Base-by-base conservation (phyloP, 148 eudicot species). In the Suaeda aralocaspica region DNA sequence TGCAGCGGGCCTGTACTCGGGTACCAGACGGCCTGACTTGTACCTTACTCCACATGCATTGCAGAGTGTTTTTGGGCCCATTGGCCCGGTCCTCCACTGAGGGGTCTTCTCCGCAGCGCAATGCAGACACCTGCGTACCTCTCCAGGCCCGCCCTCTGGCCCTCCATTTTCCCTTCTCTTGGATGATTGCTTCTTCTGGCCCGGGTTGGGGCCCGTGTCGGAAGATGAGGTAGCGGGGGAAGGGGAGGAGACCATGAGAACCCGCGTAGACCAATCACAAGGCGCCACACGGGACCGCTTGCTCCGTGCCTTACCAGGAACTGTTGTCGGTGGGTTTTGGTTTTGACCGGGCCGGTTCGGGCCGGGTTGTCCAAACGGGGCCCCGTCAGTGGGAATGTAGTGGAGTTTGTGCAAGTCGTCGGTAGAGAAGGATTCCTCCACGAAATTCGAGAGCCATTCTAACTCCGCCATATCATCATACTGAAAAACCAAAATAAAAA, bases 81-180 rank as follows among this genome's bases (percentile, higher is more conserved):
- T 79, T 0, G 99, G 99, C 36, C 99, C 97, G 14, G 93, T 84
- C 53, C 99, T 74, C 99, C 99, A 94, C 34, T 94, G 99, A 4
- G 99, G 99, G 18, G 97, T 91, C 83, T 89, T 94, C 30, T 94
- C 99, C 0, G 99, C 89, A 19, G 81, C 90, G 39, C 99, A 94
- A 64, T 94, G 99, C 59, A 90, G 82, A 76, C 98, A 92, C 70
- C 83, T 82, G 45, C 96, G 74, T 15, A 19, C 44, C n/a, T 69
- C 42, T 8, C 69, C 22, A 9, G 41, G 21, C 19, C 44, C 88
- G 0, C 36, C 41, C 7, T 31, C 39, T 49, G 78, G 85, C 51
- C 55, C 34, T 2, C 15, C 25, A 4, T 26, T 42, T 9, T 67
- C 78, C 67, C 78, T 53, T 77, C 50, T 73, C 76, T 66, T 79